Base-by-base conservation (phyloP, 2,329 filamentous ascomycete genomes). In the Ophiostoma tasmaniense region DNA sequence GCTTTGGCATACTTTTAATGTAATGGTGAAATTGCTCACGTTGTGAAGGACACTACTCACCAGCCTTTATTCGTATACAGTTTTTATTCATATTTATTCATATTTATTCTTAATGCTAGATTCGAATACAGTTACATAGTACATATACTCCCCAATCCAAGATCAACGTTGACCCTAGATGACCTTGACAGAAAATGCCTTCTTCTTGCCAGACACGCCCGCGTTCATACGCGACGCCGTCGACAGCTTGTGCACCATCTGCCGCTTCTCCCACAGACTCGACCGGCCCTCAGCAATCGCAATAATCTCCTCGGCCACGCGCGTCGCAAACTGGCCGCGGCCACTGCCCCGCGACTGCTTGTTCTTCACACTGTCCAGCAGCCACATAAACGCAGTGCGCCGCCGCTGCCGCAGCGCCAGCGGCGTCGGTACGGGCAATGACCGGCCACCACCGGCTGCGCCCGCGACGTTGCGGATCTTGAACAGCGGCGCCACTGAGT, bases 401-500 rank as follows among this genome's bases (percentile, higher is more conserved):
- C 94, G 84, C 72, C 94, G 85, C 78, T 96, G 90, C 71, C 92
- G 85, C 72, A 89, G 80, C 1, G 83, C 82, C 25, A 98, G 82
- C 1, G 95, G 94, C 28, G 89, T 83, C 0, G 95, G 95, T 45
- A 97, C 85, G 69, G 94, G 92, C 70, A 97, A 85, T 14, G 92
- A 86, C 45, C 87, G 85, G 78, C 95, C 95, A 81, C 95, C 95
- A 79, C 94, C 94, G 0, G 90, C 91, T 45, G 90, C 86, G 73
- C 92, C 93, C 75, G 87, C 87, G 74, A 92, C 85, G 71, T 85
- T 85, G 68, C 88, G 87, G 76, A 99, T 89, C 73, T 90, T 89
- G 75, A 99, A 82, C 20, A 99, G 85, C 11, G 95, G 95, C 1
- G 93, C 92, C 30, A 99, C 90, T 11, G 92, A 96, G 83, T 99